A percentile compares a stretch with the other conserved stretches of the same genome.
Conservation (phyloP, 2,329 filamentous ascomycete species). For the Neonectria punicea region DNA sequence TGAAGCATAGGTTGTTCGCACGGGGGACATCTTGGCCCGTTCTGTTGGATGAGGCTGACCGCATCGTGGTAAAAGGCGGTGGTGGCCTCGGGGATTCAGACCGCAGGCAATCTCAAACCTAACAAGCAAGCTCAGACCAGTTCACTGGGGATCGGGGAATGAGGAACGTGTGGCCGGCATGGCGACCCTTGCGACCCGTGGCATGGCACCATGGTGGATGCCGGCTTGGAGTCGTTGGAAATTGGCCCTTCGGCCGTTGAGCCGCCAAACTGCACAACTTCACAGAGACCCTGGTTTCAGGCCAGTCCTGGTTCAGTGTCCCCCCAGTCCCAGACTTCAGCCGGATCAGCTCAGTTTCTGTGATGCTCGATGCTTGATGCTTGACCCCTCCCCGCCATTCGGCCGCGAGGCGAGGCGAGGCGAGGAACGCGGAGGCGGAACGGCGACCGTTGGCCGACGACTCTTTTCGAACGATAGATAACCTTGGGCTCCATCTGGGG, state of each 20-base stretch:
- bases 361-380: not conserved
- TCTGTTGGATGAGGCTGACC: not conserved
- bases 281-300: not conserved
- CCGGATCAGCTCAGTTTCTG: constrained; percentile 22
- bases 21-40: not conserved
- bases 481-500: constrained; percentile 3
- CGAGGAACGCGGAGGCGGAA: constrained; percentile 8
- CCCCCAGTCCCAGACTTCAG: not conserved
- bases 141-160: not conserved
- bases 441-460: not conserved
- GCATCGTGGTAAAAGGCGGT: not conserved
- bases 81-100: not conserved
- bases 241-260: constrained; percentile 11
- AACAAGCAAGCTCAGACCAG: not conserved
- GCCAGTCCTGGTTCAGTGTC: constrained; percentile 1
- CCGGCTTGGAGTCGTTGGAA: constrained; percentile 8
- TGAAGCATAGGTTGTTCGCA: not conserved
- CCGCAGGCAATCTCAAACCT: not conserved
- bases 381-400: constrained; percentile 9
- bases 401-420: constrained; percentile 11
- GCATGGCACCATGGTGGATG: constrained; percentile 4
- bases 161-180: not conserved
- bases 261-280: constrained; percentile 15
- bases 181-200: not conserved
- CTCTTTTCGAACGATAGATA: not conserved